phyloP scores from a whole-genome alignment of 805 yeast species.

The Diddensiella santjacobensis region DNA sequence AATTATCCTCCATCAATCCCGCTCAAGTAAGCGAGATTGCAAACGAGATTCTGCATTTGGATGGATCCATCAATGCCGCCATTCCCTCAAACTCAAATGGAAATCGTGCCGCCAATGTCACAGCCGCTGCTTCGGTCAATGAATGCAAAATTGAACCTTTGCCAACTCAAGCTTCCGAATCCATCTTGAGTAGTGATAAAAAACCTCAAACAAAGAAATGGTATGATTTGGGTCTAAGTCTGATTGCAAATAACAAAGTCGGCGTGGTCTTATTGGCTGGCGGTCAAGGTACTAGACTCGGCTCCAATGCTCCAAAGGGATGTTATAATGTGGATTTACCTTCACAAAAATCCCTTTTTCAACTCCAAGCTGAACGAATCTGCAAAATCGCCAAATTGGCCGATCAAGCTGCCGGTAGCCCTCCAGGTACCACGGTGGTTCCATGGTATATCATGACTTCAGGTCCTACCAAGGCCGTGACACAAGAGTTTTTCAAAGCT shows the following conservation, averaged over 20 bases:
- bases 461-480: constrained; percentile 72
- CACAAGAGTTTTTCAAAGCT: constrained; percentile 63
- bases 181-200: constrained; percentile 32
- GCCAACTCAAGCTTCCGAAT: constrained; percentile 31
- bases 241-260: constrained; percentile 68
- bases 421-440: constrained; percentile 35
- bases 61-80: constrained; percentile 1
- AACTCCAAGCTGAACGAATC: constrained; percentile 88
- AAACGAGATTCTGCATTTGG: constrained; percentile 21
- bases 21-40: constrained; percentile 31
- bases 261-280: constrained; percentile 95
- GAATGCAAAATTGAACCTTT: constrained; percentile 26
- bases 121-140: constrained; percentile 1
- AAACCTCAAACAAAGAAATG: constrained; percentile 34
- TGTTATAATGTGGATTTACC: constrained; percentile 87
- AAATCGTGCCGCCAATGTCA: constrained; percentile 10
- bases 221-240: constrained; percentile 55
- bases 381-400: constrained; percentile 59
- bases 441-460: constrained; percentile 97
- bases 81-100: constrained; percentile 5
- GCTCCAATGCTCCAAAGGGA: constrained; percentile 89
- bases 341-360: constrained; percentile 78
- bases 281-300: constrained; percentile 96
- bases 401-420: constrained; percentile 22
- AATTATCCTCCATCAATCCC: constrained; percentile 37